These are phyloP conservation scores for Limonium bicolor DNA, from an alignment of 148 eudicot genomes.

Conservation along the genomic window DNA sequence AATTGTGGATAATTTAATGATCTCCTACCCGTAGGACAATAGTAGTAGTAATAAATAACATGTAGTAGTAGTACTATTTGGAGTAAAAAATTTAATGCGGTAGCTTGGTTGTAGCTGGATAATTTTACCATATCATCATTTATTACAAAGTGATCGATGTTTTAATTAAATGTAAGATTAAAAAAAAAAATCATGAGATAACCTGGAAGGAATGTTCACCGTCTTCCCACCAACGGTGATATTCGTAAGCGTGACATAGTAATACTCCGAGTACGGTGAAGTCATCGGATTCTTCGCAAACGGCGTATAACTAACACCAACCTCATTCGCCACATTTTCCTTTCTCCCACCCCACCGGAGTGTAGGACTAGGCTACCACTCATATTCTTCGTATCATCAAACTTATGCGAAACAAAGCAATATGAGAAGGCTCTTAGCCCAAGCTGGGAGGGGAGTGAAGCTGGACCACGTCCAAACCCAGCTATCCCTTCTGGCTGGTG, in stretches of 20 bases:
- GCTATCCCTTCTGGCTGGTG: constrained; percentile 53
- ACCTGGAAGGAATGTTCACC: constrained; percentile 31
- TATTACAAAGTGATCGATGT: too few relatives aligned
- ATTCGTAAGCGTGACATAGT: constrained; percentile 35
- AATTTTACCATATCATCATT: too few relatives aligned
- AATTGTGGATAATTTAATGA: too few relatives aligned
- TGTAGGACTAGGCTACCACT: constrained; percentile 30
- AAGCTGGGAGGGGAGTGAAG: constrained; percentile 56
- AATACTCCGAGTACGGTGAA: constrained; percentile 32
- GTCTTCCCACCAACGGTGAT: constrained; percentile 46
- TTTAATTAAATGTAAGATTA: too few relatives aligned
- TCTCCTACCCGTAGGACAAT: too few relatives aligned
- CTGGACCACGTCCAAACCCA: constrained; percentile 62
- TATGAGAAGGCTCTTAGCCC: constrained; percentile 47
- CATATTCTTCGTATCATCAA: constrained; percentile 30
- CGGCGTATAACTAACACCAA: constrained; percentile 31
- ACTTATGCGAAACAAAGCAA: constrained; percentile 51
- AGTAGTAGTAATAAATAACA: too few relatives aligned
- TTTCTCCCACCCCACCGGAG: constrained; percentile 3
- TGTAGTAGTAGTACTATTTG: too few relatives aligned
- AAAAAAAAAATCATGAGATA: too few relatives aligned
- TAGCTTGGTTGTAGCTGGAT: too few relatives aligned
- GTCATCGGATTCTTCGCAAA: constrained; percentile 20
- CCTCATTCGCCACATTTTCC: not conserved
- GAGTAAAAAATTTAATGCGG: too few relatives aligned